These are phyloP conservation scores for Aspergillus neotritici DNA, from an alignment of 2,329 filamentous ascomycete genomes.

Conservation along the genomic window DNA sequence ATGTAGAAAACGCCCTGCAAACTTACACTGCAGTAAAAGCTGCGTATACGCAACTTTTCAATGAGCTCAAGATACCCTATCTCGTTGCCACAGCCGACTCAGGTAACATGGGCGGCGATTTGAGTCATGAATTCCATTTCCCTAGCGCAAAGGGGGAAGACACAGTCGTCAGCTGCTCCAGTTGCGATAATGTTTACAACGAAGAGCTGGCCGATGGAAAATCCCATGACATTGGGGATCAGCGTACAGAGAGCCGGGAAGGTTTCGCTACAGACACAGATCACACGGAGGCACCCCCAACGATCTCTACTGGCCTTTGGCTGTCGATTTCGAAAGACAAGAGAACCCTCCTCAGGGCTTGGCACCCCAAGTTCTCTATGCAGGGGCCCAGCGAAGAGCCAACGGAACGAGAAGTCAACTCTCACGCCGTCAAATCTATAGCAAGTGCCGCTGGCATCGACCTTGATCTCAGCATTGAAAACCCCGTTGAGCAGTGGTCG, in stretches of 20 bases:
- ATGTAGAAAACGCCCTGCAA: conserved; percentile 59
- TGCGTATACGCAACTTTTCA: conserved; percentile 72
- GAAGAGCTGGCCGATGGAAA: conserved; percentile 68
- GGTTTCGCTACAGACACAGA: conserved; percentile 22
- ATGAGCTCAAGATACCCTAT: conserved; percentile 76
- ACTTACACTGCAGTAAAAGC: conserved; percentile 71
- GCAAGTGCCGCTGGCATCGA: conserved; percentile 51
- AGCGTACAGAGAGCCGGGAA: conserved; percentile 4
- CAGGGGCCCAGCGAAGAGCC: conserved; percentile 26
- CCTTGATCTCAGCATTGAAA: conserved; percentile 65
- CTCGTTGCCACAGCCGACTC: conserved; percentile 84
- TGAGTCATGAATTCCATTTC: conserved; percentile 95
- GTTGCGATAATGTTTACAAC: conserved; percentile 74
- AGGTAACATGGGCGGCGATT: conserved; percentile 87
- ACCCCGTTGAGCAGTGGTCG: conserved; percentile 51
- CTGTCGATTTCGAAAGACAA: conserved; percentile 50
- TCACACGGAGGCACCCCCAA: conserved; percentile 18
- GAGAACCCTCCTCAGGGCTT: conserved; percentile 62
- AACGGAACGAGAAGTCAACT: conserved; percentile 45
- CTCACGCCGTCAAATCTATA: conserved; percentile 59
- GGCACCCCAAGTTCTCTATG: conserved; percentile 52
- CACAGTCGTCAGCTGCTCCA: conserved; percentile 66
- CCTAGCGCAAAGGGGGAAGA: conserved; percentile 77
- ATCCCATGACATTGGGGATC: conserved; percentile 12
- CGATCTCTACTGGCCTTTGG: conserved; percentile 37